phyloP scores from a whole-genome alignment of 352 stramenopile genomes.

The Phytophthora pistaciae region DNA sequence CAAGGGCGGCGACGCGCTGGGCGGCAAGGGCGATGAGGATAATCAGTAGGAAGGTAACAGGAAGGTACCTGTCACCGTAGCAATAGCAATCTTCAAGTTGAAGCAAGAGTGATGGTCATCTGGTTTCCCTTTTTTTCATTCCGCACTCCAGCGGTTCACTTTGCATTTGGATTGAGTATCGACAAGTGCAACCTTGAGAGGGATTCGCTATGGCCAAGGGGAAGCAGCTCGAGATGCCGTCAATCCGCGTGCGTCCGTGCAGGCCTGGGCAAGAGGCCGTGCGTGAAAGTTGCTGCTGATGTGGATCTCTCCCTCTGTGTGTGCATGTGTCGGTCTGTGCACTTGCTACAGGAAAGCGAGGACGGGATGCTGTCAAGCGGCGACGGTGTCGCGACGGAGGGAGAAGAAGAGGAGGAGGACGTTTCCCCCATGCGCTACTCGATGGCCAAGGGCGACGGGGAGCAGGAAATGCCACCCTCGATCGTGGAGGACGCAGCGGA shows the following conservation, averaged over 20 bases:
- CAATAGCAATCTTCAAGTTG: constrained; percentile 27
- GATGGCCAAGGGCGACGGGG: constrained; percentile 5
- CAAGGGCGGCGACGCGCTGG: constrained; percentile 55
- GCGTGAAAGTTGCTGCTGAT: background rate
- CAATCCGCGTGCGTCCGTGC: constrained; percentile 21
- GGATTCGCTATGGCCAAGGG: constrained; percentile 32
- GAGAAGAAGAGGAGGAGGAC: constrained; percentile 37
- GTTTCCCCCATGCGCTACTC: constrained; percentile 12
- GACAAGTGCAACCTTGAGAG: constrained; percentile 25
- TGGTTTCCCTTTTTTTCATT: constrained; percentile 36
- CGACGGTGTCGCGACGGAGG: constrained; percentile 41
- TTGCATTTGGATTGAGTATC: constrained; percentile 28
- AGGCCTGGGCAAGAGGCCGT: background rate
- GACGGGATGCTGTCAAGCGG: constrained; percentile 30
- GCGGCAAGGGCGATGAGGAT: constrained; percentile 46
- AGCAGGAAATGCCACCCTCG: constrained; percentile 1
- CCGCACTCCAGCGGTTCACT: constrained; percentile 14
- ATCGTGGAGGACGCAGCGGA: constrained; percentile 13
- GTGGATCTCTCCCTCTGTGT: background rate
- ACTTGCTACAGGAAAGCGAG: constrained; percentile 31
- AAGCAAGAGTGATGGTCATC: constrained; percentile 58
- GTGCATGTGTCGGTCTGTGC: background rate
- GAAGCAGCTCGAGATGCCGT: constrained; percentile 32
- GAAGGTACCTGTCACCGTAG: too few species aligned
- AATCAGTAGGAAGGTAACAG: too few species aligned